Percentiles rank a stretch among this genome's conserved stretches.
These are phyloP conservation scores for Fusarium sambucinum DNA, from an alignment of 2,329 filamentous ascomycete species.

Conservation along the genomic window DNA sequence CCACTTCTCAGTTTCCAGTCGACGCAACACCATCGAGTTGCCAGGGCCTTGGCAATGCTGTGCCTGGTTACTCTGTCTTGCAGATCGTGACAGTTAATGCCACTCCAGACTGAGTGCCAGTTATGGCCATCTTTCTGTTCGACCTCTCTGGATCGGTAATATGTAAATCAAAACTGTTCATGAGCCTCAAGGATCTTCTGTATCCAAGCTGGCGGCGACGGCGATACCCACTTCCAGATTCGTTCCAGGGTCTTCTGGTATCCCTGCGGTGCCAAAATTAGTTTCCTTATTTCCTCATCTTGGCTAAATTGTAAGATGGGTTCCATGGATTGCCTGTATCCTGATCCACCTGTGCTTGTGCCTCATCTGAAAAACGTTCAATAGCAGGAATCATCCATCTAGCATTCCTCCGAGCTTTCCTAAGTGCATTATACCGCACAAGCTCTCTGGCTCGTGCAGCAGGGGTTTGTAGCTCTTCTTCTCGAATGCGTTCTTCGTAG, in stretches of 20 bases:
- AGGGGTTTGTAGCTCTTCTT: not conserved
- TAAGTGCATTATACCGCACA: fast-evolving
- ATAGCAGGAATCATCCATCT: conserved; percentile 2
- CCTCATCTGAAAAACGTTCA: too few species aligned
- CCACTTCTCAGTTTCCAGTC: conserved; percentile 17
- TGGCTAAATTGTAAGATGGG: too few species aligned
- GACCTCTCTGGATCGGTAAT: conserved; percentile 27
- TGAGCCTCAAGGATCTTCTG: conserved; percentile 18
- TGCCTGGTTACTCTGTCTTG: too few species aligned
- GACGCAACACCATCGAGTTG: not conserved
- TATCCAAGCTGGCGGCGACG: conserved; percentile 33
- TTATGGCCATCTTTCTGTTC: conserved; percentile 1
- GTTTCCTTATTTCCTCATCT: too few species aligned
- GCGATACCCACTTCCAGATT: conserved; percentile 30
- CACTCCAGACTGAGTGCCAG: conserved; percentile 4
- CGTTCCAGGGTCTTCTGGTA: not conserved
- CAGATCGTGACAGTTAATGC: too few species aligned
- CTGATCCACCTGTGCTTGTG: too few species aligned
- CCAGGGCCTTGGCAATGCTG: conserved; percentile 17
- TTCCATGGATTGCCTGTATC: too few species aligned
- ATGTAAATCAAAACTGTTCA: conserved; percentile 31
- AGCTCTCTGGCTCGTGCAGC: not conserved
- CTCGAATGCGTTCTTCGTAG: not conserved
- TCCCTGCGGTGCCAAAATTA: too few species aligned
- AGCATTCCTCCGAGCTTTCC: not conserved